Base-by-base conservation (phyloP, 1,139 yeast genomes). In the Candida sojae region DNA sequence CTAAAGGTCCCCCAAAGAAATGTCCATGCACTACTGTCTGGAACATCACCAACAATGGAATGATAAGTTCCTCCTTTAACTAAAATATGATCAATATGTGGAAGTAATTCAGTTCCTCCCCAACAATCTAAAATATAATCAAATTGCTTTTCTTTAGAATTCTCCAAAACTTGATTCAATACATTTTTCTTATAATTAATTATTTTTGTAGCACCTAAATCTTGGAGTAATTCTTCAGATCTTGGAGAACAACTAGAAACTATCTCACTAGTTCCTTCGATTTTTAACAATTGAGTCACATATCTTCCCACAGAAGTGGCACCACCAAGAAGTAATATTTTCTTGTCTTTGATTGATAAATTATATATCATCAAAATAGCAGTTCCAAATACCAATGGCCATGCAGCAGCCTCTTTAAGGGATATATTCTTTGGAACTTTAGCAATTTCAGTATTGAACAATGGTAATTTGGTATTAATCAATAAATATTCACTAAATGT, bases 221-320 rank as follows among this genome's bases (percentile, higher is more conserved):
- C 58, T 47, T 64, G 64, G 39, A 80, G 80, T 33, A 71, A 57
- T 4, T 66, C 74, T 10, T 66, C 64, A 12, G 84, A 63, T 21
- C 46, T 48, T 5, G 56, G 47, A 0, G 73, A 68, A 50, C 71
- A 66, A 9, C 66, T 71, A 2, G 72, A 78, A 1, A 79, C 79
- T 6, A 83, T 68, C 43, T 75, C 73, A 34, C 63, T 62, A 3
- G 79, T 75, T 4, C 73, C 66, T 53, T 73, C 76, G 48, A 68
- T 62, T 53, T 79, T 83, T 25, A 84, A 75, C 17, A 86, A 57
- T 59, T 84, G 89, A 23, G 82, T 70, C 2, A 79, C 75, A 64
- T 71, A 77, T 51, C 80, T 64, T 1, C 93, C 95, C 6, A 86
- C 86, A 10, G 84, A 71, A 0, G 93, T 80, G 4, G 88, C 81